Percentiles rank a stretch among this genome's conserved stretches.
phyloP scores from a whole-genome alignment of 2,329 filamentous ascomycete species.

The Ophiognomonia clavigignenti-juglandacearum region DNA sequence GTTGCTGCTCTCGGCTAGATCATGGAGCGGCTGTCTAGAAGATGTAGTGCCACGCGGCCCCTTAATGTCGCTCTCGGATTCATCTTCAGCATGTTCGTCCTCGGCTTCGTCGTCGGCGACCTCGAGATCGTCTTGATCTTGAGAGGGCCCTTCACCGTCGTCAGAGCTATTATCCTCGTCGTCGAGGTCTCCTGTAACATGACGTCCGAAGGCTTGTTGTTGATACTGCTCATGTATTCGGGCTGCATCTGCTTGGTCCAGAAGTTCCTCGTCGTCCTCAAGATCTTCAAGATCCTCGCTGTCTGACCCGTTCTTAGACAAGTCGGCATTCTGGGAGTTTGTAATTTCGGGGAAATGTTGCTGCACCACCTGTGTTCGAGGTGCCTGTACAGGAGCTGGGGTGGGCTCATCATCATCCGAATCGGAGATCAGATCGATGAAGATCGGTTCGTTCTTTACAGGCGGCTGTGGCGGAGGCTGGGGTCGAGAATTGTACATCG shows the following conservation, averaged over 20 bases:
- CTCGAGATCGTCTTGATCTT: conserved; percentile 11
- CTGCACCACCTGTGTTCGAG: background rate
- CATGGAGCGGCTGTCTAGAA: background rate
- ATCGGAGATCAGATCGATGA: conserved; percentile 44
- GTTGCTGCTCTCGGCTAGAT: background rate
- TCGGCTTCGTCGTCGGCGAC: no score
- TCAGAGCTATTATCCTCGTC: background rate
- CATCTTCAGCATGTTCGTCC: no score
- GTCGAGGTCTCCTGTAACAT: conserved; percentile 1
- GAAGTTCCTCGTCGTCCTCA: no score
- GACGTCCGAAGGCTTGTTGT: background rate
- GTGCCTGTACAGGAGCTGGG: background rate
- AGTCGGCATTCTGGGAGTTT: no score
- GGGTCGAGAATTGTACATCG: background rate
- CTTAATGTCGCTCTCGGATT: background rate
- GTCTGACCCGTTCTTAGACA: background rate
- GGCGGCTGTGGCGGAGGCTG: conserved; percentile 11
- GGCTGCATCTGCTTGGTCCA: no score
- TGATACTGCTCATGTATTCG: no score
- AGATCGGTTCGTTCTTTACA: conserved; percentile 30
- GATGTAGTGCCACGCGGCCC: conserved; percentile 7
- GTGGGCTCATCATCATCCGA: conserved; percentile 33
- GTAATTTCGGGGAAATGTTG: no score
- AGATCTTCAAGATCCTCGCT: background rate
- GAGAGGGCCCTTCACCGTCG: background rate